These are phyloP conservation scores for Sugiyamaella xylanicola DNA, from an alignment of 1,139 yeast genomes.

Conservation along the genomic window DNA sequence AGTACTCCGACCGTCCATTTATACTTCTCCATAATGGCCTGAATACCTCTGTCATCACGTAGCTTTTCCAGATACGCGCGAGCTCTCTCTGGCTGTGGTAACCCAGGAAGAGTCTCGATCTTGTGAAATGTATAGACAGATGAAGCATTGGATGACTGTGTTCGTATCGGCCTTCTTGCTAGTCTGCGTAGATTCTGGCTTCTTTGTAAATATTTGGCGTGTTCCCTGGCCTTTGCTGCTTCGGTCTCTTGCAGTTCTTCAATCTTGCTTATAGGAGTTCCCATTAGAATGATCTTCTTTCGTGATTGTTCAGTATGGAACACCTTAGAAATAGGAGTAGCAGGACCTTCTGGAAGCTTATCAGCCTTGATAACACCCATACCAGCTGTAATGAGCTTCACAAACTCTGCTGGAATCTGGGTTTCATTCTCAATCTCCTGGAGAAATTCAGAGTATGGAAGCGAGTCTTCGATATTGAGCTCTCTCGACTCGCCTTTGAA, in stretches of 20 bases:
- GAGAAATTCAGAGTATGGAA: slow-evolving; percentile 31
- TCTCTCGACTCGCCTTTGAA: slow-evolving; percentile 29
- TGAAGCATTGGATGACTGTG: slow-evolving; percentile 14
- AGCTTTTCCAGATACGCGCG: slow-evolving; percentile 38
- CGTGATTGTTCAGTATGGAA: slow-evolving; percentile 32
- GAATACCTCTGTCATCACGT: slow-evolving; percentile 43
- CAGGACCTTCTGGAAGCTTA: slow-evolving; percentile 25
- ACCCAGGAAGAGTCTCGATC: slow-evolving; percentile 40
- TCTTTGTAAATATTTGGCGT: slow-evolving; percentile 27
- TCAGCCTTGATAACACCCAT: slow-evolving; percentile 34
- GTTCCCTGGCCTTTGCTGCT: slow-evolving; percentile 30
- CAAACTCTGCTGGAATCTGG: slow-evolving; percentile 35
- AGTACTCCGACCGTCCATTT: slow-evolving; percentile 43
- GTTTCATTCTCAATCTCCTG: slow-evolving; percentile 35
- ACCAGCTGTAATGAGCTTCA: slow-evolving; percentile 39
- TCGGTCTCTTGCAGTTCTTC: slow-evolving; percentile 36
- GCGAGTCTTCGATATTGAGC: slow-evolving; percentile 29
- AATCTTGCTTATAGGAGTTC: slow-evolving; percentile 34
- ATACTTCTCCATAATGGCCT: slow-evolving; percentile 43
- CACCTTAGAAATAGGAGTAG: slow-evolving; percentile 26
- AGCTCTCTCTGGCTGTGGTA: slow-evolving; percentile 41
- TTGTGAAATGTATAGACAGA: slow-evolving; percentile 40
- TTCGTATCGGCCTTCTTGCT: slow-evolving; percentile 23
- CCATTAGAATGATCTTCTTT: slow-evolving; percentile 36
- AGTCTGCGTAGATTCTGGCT: slow-evolving; percentile 23